Evolutionary conservation across 306 rosid species (phyloP), one percentile per base, ranked within the genome.

Genomic region (Macrotyloma uniflorum): DNA sequence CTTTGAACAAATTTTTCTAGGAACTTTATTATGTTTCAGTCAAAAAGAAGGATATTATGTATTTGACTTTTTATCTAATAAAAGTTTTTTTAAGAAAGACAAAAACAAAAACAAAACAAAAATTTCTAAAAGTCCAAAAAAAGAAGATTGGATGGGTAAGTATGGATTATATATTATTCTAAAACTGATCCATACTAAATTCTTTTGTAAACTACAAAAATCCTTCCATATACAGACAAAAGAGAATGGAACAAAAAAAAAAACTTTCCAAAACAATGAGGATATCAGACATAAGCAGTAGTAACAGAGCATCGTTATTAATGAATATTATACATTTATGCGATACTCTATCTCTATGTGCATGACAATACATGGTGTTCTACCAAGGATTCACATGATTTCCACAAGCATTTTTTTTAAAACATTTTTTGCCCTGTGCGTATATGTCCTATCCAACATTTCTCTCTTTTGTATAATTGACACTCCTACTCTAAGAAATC

Each of bases 161-260:
- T n/a, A 18, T 50, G 57, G 23, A 6, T 18, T 51, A 16, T 3
- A 51, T 51, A 2, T 18, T 19, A 51, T 51, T 49, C 58, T 18
- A 19, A 8, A 51, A 18, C 4, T 18, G 13, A 51, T 51, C 11
- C 13, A 4, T 2, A 45, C 18, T 43, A 43, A 43, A 43, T 49
- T n/a, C 15, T 49, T 49, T 49, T n/a, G 10, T 1, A 3, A 8
- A 51, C 58, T 19, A 22, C 4, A 18, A 18, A 51, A 22, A 18
- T 22, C 58, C 26, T 51, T 81, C 47, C 47, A 75, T 19, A 75
- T n/a, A 30, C 30, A 42, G 36, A 28, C 26, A 58, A 28, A 35
- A 47, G 36, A 46, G 28, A 65, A 67, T 53, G 24, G 20, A 77
- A 13, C 61, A 45, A 47, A 70, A 26, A 15, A 51, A 73, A 26